Evolutionary conservation across 495 filamentous ascomycete species (phyloP), one percentile per base, ranked within the genome.

Genomic region (Talaromyces stipitatus): DNA sequence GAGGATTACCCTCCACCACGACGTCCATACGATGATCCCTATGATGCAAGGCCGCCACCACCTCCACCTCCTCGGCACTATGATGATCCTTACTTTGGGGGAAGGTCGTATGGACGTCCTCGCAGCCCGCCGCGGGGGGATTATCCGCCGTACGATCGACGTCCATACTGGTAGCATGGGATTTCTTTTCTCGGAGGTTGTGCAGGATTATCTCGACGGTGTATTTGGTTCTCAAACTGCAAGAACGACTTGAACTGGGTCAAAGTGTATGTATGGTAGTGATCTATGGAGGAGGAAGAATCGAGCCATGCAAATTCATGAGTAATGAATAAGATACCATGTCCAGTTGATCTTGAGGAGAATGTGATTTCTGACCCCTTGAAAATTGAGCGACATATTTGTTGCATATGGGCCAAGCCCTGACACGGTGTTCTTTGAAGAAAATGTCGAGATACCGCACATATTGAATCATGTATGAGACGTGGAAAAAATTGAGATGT

Each of bases 1-100:
- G 90, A 95, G 56, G 91, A 95, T 61, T 86, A 87, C 45, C 84
- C 89, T 23, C 74, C 77, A 43, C 74, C 77, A 23, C 76, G 78
- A 59, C 74, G 76, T 60, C 70, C 72, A 16, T 81, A 81, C 60
- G 77, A 81, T 57, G 79, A 81, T 62, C 75, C 73, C 10, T 79
- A 80, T 63, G n/a, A n/a, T 73, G 75, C 66, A 64, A 69, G 70
- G 23, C 66, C 69, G 50, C 50, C 62, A 2, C 56, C 56, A 5
- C 73, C 72, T 6, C 74, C 74, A 16, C 74, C 73, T 11, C 75
- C 75, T 14, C 69, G 68, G 22, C 73, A 72, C 55, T 76, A 75
- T 60, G 73, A 77, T 55, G 75, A 78, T 52, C 73, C 75, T 3
- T 78, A 78, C 62, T 65, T 72, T 41, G 66, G 65, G 28, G 66